phyloP scores from a whole-genome alignment of 176 grass and related monocot genomes.

The Poa annua region DNA sequence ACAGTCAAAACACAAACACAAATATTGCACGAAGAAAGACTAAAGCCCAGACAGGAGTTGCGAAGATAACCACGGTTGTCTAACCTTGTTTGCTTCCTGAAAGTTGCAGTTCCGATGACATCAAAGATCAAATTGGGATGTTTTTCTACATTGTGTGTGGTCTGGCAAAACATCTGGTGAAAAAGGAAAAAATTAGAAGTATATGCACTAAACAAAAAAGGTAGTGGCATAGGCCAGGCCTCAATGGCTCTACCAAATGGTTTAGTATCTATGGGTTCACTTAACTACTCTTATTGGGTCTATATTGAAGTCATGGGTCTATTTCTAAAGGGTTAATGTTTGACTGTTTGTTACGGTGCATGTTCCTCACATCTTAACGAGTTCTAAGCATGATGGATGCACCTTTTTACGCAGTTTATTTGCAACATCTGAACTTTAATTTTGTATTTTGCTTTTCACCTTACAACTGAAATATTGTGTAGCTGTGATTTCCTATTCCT shows the following conservation, averaged over 20 bases:
- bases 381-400: neutral
- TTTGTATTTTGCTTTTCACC: neutral
- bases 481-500: neutral
- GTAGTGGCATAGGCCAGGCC: neutral
- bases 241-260: neutral
- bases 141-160: neutral
- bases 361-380: neutral
- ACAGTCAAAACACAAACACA: neutral
- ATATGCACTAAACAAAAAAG: neutral
- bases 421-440: neutral
- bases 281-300: neutral
- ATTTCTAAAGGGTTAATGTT: neutral
- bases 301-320: neutral
- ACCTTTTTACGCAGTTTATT: neutral
- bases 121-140: neutral
- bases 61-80: neutral
- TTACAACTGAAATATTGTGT: slow-evolving; percentile 8
- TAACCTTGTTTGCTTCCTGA: neutral
- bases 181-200: neutral
- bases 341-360: neutral
- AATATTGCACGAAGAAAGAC: neutral
- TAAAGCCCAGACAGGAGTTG: neutral
- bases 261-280: slow-evolving; percentile 13
- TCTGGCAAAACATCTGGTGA: neutral
- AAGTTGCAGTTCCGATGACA: neutral